Conservation (phyloP, 2,329 filamentous ascomycete genomes). For the Fusarium verrucosum region DNA sequence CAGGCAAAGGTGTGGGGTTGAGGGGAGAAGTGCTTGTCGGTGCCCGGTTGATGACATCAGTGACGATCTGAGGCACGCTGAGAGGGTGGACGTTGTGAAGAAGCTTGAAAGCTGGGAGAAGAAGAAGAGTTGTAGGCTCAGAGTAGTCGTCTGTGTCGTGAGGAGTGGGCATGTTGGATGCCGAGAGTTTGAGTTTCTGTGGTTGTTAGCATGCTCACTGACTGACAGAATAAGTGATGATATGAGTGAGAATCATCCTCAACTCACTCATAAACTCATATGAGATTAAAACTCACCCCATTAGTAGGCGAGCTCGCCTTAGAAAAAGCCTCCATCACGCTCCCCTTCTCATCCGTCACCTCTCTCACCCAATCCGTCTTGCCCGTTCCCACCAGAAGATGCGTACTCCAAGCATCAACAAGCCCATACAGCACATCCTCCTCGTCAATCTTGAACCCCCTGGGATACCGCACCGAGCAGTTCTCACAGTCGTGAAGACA, state of each 20-base stretch:
- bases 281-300: conserved; percentile 63
- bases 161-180: conserved; percentile 88
- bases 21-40: conserved; percentile 79
- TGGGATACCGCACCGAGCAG: conserved; percentile 82
- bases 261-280: not conserved
- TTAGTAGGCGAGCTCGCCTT: conserved; percentile 68
- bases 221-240: not conserved
- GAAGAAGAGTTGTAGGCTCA: conserved; percentile 78
- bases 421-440: conserved; percentile 83
- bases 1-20: conserved; percentile 51
- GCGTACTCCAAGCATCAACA: conserved; percentile 87
- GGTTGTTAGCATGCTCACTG: not conserved
- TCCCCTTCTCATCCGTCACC: conserved; percentile 86
- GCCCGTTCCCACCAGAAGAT: conserved; percentile 91
- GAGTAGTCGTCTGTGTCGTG: conserved; percentile 69
- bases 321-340: conserved; percentile 80
- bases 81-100: conserved; percentile 85
- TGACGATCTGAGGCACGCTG: conserved; percentile 76
- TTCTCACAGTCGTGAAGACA: conserved; percentile 87
- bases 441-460: conserved; percentile 76
- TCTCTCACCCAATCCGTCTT: conserved; percentile 95
- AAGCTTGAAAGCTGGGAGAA: conserved; percentile 85
- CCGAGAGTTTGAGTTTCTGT: conserved; percentile 87
- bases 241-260: not conserved
- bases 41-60: conserved; percentile 72